phyloP scores from a whole-genome alignment of 352 stramenopile genomes.

The Pythium rhizo-oryzae region DNA sequence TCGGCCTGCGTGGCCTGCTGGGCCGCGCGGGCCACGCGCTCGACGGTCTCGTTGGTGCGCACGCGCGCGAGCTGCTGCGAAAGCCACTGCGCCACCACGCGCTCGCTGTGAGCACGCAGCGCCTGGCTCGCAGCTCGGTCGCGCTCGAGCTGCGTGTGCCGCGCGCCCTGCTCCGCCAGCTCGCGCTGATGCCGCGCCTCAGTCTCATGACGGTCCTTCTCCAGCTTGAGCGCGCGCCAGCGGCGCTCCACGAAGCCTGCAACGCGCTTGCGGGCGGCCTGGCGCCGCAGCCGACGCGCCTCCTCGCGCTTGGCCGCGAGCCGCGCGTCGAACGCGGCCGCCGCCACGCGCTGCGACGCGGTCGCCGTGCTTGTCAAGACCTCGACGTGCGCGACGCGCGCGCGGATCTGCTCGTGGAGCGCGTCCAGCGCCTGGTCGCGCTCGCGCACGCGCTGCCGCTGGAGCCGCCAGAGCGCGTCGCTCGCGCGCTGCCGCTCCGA shows the following conservation, averaged over 20 bases:
- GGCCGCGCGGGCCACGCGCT: not conserved
- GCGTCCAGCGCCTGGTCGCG: not conserved
- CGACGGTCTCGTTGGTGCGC: not conserved
- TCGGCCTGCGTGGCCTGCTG: not conserved
- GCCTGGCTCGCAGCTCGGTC: not conserved
- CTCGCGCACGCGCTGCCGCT: constrained; percentile 8
- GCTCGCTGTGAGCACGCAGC: constrained; percentile 33
- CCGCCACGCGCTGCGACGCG: constrained; percentile 13
- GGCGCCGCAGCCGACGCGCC: constrained; percentile 34
- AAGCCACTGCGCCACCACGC: constrained; percentile 43
- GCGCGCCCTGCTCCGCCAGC: not conserved
- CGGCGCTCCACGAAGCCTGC: constrained; percentile 33
- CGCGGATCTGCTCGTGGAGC: constrained; percentile 1
- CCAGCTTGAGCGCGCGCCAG: constrained; percentile 27
- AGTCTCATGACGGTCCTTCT: constrained; percentile 28
- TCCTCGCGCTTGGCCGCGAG: constrained; percentile 42
- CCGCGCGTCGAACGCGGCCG: constrained; percentile 21
- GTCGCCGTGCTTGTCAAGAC: constrained; percentile 3
- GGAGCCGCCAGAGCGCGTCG: constrained; percentile 1
- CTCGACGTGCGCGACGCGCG: not conserved
- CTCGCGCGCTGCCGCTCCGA: not conserved
- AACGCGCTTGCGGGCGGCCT: constrained; percentile 30
- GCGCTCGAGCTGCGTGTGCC: constrained; percentile 27
- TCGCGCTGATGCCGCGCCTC: not conserved
- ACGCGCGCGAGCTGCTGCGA: constrained; percentile 23